Evolutionary conservation across 352 stramenopile genomes (phyloP), one percentile per base, ranked within the genome.

Genomic region (Pythium volutum): DNA sequence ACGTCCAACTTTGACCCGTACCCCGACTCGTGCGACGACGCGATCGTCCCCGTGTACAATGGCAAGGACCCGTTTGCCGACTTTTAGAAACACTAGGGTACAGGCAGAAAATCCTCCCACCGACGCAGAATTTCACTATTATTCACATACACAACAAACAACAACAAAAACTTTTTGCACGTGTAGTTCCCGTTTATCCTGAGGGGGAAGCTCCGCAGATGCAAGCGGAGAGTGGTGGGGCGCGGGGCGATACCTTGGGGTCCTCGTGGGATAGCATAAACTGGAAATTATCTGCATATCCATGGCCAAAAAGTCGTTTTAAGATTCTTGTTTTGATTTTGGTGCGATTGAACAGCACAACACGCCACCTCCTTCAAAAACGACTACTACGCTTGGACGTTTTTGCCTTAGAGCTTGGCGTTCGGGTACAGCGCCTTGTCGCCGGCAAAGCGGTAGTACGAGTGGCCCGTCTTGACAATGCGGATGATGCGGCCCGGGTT

Each of bases 1-100:
- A 98, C 96, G 61, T 97, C 84, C 49, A 98, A 98, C 81, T 99
- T 99, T 76, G 96, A 98, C 66, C 84, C 91, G 47, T 99, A 99
- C 76, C 95, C 94, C 26, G 95, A 98, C 64, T 90, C 84, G 54
- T 80, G 81, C 68, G 89, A 97, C 68, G 89, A 98, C 57, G 83
- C 91, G 36, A 81, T 87, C 63, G 83, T 96, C 27, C 91, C 90
- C n/a, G 84, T 95, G 55, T 98, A 96, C 79, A 91, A 95, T 55
- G 91, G 88, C 67, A 90, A 89, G 57, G 92, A 98, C 60, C 92
- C 91, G 33, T 98, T 98, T 72, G 84, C 84, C 38, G 86, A 95
- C 47, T 98, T 98, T 79, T 98, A 95, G 71, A 50, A 31, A 12
- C 14, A 22, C 18, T 10, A 15, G 14, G 12, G 18, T 20, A 29